phyloP scores from a whole-genome alignment of 2,329 filamentous ascomycete genomes.

The Camillea tinctor region DNA sequence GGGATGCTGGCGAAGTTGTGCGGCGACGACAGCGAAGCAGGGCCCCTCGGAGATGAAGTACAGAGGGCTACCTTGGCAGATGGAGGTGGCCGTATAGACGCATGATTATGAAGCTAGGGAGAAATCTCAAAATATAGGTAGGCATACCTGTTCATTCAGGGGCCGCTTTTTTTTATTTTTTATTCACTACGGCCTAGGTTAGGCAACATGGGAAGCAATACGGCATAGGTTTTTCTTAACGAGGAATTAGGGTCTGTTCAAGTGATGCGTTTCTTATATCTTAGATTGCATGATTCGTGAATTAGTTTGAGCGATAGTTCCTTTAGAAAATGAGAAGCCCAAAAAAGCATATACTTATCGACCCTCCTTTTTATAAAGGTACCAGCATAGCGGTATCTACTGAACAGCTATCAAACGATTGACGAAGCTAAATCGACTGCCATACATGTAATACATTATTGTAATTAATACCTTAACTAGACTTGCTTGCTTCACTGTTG shows the following conservation, averaged over 20 bases:
- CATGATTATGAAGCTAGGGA: conserved; percentile 12
- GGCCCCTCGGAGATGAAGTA: conserved; percentile 21
- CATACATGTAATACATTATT: too few species aligned
- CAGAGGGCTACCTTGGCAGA: conserved; percentile 25
- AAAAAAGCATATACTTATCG: too few species aligned
- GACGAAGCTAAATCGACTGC: too few species aligned
- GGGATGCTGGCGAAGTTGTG: conserved; percentile 42
- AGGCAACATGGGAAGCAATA: background rate
- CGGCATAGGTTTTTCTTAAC: background rate
- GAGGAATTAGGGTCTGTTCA: background rate
- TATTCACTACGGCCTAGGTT: background rate
- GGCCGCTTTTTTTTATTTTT: too few species aligned
- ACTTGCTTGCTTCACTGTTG: too few species aligned
- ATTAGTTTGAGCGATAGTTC: background rate
- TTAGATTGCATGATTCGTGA: too few species aligned
- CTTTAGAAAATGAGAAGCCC: background rate
- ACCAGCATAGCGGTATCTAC: background rate
- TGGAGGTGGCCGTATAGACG: conserved; percentile 22
- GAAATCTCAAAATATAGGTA: background rate
- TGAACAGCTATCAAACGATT: background rate
- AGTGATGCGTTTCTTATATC: background rate
- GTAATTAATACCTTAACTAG: too few species aligned
- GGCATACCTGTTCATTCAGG: background rate
- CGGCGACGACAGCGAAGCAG: conserved; percentile 18
- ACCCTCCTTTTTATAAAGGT: background rate